Conservation (phyloP, 2,329 filamentous ascomycete genomes). For the Chaetoscypha palmicola region DNA sequence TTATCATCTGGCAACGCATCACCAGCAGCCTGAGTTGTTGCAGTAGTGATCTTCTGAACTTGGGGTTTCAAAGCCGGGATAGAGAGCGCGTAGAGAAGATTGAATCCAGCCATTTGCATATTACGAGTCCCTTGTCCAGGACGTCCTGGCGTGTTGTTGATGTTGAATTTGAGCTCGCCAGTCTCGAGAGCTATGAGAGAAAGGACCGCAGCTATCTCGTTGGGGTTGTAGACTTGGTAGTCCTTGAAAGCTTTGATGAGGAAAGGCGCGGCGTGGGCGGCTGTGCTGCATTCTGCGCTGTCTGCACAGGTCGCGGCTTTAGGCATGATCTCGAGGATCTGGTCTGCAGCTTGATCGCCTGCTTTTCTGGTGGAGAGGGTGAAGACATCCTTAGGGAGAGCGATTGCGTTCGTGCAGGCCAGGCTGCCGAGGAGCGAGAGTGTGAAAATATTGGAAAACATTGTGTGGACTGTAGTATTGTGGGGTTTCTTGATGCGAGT, state of each 20-base stretch:
- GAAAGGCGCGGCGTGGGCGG: conserved; percentile 41
- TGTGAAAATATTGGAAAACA: conserved; percentile 7
- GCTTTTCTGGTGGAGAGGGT: conserved; percentile 8
- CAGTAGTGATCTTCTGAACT: conserved; percentile 26
- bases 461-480: background rate
- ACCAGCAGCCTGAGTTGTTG: conserved; percentile 25
- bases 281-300: conserved; percentile 46
- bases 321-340: conserved; percentile 39
- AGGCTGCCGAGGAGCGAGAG: conserved; percentile 7
- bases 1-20: conserved; percentile 33
- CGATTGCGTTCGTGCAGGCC: conserved; percentile 4
- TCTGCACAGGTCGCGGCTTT: conserved; percentile 40
- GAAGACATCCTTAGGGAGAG: conserved; percentile 5
- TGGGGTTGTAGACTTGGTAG: conserved; percentile 44
- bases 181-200: conserved; percentile 56
- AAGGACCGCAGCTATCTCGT: conserved; percentile 53
- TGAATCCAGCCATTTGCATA: conserved; percentile 54
- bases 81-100: conserved; percentile 46
- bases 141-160: conserved; percentile 41
- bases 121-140: conserved; percentile 58
- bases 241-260: conserved; percentile 45
- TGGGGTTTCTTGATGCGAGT: background rate
- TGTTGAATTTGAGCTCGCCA: conserved; percentile 54
- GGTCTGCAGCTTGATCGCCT: conserved; percentile 9
- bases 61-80: conserved; percentile 37